phyloP scores from a whole-genome alignment of 2,329 filamentous ascomycete species.

The Zymoseptoria crescenta region DNA sequence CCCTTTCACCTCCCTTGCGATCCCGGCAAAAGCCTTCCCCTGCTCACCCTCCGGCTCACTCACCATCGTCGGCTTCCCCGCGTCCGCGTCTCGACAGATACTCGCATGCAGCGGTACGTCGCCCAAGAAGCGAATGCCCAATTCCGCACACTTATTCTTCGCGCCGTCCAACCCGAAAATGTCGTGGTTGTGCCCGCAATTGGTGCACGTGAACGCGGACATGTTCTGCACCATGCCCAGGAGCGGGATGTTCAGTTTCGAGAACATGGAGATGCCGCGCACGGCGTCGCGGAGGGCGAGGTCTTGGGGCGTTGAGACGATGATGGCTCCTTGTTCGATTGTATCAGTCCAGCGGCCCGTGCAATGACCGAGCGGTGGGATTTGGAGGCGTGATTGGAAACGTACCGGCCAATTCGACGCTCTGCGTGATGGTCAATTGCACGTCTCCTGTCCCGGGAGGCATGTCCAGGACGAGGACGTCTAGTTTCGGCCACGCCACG shows the following conservation, averaged over 20 bases:
- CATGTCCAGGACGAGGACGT: slow-evolving; percentile 81
- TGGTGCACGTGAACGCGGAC: slow-evolving; percentile 73
- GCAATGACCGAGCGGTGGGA: no score
- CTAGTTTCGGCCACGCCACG: slow-evolving; percentile 85
- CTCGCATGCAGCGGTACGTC: slow-evolving; percentile 80
- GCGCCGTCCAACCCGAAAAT: slow-evolving; percentile 45
- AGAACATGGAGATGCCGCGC: slow-evolving; percentile 88
- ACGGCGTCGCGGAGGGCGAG: slow-evolving; percentile 86
- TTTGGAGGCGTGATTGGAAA: no score
- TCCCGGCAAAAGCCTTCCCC: slow-evolving; percentile 58
- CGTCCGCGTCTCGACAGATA: slow-evolving; percentile 81
- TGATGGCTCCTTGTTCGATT: slow-evolving; percentile 56
- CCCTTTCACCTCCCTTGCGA: slow-evolving; percentile 9
- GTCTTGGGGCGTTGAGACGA: slow-evolving; percentile 90
- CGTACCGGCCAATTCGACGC: slow-evolving; percentile 75
- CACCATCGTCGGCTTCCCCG: slow-evolving; percentile 83
- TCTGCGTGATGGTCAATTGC: slow-evolving; percentile 93
- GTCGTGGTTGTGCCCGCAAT: slow-evolving; percentile 34
- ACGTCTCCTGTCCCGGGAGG: slow-evolving; percentile 94
- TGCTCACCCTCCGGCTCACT: slow-evolving; percentile 69
- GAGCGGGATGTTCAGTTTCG: slow-evolving; percentile 70
- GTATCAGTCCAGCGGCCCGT: no score
- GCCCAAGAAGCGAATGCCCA: slow-evolving; percentile 72
- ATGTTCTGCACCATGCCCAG: slow-evolving; percentile 90
- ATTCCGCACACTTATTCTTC: slow-evolving; percentile 58